phyloP scores from a whole-genome alignment of 108 stramenopile species.

The Parietichytrium sp. region DNA sequence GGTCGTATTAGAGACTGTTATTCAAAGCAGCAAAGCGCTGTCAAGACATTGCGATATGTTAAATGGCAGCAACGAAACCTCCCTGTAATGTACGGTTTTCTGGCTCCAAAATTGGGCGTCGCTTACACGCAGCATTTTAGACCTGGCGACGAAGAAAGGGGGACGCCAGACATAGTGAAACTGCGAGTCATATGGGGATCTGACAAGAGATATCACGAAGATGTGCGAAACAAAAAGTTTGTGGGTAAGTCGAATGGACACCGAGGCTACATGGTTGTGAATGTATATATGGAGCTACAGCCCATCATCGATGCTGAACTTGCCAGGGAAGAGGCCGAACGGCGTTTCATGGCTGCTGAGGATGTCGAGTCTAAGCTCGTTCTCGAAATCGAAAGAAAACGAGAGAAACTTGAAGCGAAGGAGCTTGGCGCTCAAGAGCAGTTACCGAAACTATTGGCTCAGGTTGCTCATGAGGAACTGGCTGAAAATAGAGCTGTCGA shows the following conservation, averaged over 20 bases:
- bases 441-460: background rate
- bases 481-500: background rate
- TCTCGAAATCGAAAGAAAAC: background rate
- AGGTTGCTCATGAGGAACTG: background rate
- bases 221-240: too few species aligned
- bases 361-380: background rate
- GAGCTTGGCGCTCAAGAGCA: background rate
- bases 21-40: background rate
- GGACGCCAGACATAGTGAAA: background rate
- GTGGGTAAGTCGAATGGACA: too few species aligned
- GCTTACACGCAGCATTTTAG: background rate
- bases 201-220: too few species aligned
- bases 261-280: too few species aligned
- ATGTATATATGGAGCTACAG: background rate
- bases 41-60: background rate
- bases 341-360: constrained; percentile 1
- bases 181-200: background rate
- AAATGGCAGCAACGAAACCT: background rate
- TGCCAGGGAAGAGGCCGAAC: background rate
- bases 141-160: background rate
- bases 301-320: constrained; percentile 32
- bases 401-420: background rate
- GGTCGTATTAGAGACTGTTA: too few species aligned
- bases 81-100: background rate
- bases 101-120: background rate